Base-by-base conservation (phyloP, 2,329 filamentous ascomycete species). In the Talaromyces atroroseus region DNA sequence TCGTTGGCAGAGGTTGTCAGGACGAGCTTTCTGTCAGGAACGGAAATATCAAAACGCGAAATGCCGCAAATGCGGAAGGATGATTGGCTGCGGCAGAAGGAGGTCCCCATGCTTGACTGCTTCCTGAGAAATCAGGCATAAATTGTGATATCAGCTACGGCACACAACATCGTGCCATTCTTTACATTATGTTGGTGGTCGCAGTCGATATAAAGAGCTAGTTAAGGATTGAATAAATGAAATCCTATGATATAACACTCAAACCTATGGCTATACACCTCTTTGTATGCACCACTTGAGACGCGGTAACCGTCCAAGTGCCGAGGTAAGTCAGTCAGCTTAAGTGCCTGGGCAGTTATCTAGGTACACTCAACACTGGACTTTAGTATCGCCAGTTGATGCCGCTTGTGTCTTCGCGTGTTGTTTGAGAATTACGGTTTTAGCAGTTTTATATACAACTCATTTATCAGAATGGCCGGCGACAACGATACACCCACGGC, bases 1-100 rank as follows among this genome's bases (percentile, higher is more conserved):
- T 16, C 8, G 32, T 36, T 16, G 32, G 32, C 32, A 36, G 32
- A 36, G 14, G 32, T 36, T 36, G 32, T 10, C 2, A 32, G 18
- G 36, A 45, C 40, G 49, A 52, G 29, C 11, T 52, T 29, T 52
- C 24, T 29, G 29, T 47, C 51, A 54, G 46, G 52, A 54, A 48
- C 46, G 45, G 48, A 56, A 21, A 49, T 46, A 55, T 49, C 36
- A 49, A 56, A 50, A 50, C 53, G 48, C 53, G 53, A 45, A 23
- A 54, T 11, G 53, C 53, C 53, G 53, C 53, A 56, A 56, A 49
- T 50, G 20, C 46, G 26, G 26, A 50, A 29, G 24, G 10, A 20
- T 56, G 53, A 56, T 56, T 56, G 53, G 53, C 53, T 50, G 36
- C 16, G n/a, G 45, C 14, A 24, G 44, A 38, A 49, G 26, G 53